Conservation (phyloP, 495 filamentous ascomycete species). For the Tuber indicum region DNA sequence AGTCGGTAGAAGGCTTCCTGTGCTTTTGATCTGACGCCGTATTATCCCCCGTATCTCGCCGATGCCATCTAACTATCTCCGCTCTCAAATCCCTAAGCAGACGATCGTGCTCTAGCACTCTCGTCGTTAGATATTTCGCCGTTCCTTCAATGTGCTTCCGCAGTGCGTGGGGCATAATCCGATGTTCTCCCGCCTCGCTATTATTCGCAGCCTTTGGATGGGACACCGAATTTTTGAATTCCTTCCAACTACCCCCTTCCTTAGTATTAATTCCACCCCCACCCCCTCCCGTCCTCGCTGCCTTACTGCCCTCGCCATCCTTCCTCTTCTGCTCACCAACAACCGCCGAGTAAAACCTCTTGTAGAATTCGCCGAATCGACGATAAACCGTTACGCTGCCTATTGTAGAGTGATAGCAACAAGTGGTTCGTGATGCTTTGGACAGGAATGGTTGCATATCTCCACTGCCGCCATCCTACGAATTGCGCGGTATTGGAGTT, state of each 20-base stretch:
- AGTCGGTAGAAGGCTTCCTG: neutral
- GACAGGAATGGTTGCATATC: constrained; percentile 36
- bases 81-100: constrained; percentile 19
- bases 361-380: constrained; percentile 38
- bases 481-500: neutral
- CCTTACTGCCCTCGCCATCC: neutral
- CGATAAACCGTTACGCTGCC: neutral
- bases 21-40: neutral
- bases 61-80: neutral
- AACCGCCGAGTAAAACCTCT: constrained; percentile 37
- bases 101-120: constrained; percentile 28
- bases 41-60: neutral
- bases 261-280: neutral
- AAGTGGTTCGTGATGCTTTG: constrained; percentile 17
- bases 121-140: neutral
- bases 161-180: neutral
- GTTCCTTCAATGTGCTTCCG: neutral
- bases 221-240: neutral
- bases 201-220: neutral
- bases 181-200: neutral
- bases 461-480: constrained; percentile 24
- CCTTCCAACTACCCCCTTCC: neutral
- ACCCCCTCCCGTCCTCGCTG: neutral
- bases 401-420: neutral
- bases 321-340: constrained; percentile 4